phyloP scores from a whole-genome alignment of 2,329 filamentous ascomycete species.

The Phyllosticta capitalensis region DNA sequence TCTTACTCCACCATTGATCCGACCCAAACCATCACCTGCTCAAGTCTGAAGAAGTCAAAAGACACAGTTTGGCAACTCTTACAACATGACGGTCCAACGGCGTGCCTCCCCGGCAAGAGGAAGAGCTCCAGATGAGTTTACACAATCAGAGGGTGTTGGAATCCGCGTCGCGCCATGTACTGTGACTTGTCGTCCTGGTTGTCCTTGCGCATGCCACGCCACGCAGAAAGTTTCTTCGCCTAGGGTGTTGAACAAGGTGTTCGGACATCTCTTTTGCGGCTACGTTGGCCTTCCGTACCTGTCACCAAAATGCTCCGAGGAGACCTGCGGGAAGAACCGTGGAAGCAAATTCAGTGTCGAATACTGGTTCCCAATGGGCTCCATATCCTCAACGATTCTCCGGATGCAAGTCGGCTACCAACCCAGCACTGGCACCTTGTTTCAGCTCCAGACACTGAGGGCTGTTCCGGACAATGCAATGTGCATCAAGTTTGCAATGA shows the following conservation, averaged over 20 bases:
- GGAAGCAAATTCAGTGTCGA: slow-evolving; percentile 19
- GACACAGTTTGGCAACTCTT: slow-evolving; percentile 19
- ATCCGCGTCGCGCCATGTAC: slow-evolving; percentile 11
- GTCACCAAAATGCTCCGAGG: slow-evolving; percentile 17
- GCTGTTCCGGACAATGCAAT: slow-evolving; percentile 22
- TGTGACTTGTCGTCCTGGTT: slow-evolving; percentile 14
- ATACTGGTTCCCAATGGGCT: slow-evolving; percentile 25
- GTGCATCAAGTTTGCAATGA: slow-evolving; percentile 22
- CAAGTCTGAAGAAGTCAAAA: slow-evolving; percentile 18
- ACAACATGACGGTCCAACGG: slow-evolving; percentile 10
- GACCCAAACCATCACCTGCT: no score
- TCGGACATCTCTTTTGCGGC: slow-evolving; percentile 16
- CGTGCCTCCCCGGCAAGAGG: slow-evolving; percentile 1
- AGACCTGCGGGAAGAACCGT: slow-evolving; percentile 16
- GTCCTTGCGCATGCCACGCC: slow-evolving; percentile 17
- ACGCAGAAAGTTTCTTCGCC: slow-evolving; percentile 15
- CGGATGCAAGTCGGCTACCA: slow-evolving; percentile 18
- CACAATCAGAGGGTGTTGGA: slow-evolving; percentile 2
- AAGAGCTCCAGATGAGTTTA: neutral
- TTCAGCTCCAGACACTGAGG: slow-evolving; percentile 21
- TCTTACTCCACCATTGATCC: no score
- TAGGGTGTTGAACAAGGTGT: neutral
- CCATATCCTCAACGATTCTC: slow-evolving; percentile 19
- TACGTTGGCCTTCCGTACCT: slow-evolving; percentile 21
- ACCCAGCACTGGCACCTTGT: slow-evolving; percentile 16